Conservation (phyloP, 371 early-diverging fungal species). For the Syncephalastrum sp. region DNA sequence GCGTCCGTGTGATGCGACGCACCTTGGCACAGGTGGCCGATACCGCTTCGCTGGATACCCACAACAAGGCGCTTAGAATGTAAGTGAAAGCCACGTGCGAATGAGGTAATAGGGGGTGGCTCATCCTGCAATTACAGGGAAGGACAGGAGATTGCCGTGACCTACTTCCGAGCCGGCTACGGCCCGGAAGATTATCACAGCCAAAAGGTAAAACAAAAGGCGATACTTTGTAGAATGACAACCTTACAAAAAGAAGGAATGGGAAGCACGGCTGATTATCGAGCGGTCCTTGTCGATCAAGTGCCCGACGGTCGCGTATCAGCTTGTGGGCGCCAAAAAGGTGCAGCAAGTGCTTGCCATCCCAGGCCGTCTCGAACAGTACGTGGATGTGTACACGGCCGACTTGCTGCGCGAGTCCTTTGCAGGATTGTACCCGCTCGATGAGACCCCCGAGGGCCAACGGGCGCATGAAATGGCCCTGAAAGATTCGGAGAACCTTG, state of each 20-base stretch:
- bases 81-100: constrained; percentile 17
- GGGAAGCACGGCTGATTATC: constrained; percentile 81
- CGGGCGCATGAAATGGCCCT: constrained; percentile 71
- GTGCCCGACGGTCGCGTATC: constrained; percentile 90
- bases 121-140: constrained; percentile 40
- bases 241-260: constrained; percentile 53
- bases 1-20: constrained; percentile 61
- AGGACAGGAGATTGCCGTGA: constrained; percentile 79
- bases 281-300: constrained; percentile 87
- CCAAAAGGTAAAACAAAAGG: constrained; percentile 45
- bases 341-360: constrained; percentile 90
- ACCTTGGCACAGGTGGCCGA: constrained; percentile 66
- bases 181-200: constrained; percentile 86
- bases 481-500: constrained; percentile 63
- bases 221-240: not conserved
- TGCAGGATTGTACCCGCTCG: constrained; percentile 90
- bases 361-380: constrained; percentile 81
- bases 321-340: constrained; percentile 95
- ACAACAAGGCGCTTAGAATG: constrained; percentile 62
- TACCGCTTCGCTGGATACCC: constrained; percentile 55
- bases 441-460: constrained; percentile 65
- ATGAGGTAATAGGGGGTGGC: no score
- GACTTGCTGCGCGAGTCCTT: constrained; percentile 72
- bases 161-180: constrained; percentile 93
- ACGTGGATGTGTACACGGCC: constrained; percentile 53